Evolutionary conservation across 306 rosid species (phyloP), one percentile per base, ranked within the genome.

Genomic region (Trichosanthes truncata): DNA sequence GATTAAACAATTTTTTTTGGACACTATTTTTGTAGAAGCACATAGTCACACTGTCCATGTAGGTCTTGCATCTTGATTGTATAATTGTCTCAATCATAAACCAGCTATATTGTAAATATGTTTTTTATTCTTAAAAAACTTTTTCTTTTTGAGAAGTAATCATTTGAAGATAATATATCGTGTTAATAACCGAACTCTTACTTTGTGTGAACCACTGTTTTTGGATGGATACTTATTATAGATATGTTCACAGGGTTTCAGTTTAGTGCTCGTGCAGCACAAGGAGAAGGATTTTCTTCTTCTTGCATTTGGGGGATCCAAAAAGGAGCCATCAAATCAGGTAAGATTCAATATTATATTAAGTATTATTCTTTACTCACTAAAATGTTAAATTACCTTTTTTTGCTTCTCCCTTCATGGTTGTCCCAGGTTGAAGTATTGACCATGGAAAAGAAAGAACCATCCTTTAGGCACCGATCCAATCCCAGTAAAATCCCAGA

Each of bases 261-360:
- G 96, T 86, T 83, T 94, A 79, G 96, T 87, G 63, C 86, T 83
- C 35, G 91, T 89, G 83, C 97, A 88, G 81, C 94, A 88, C 84
- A 92, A 94, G 84, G 97, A 94, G 76, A 94, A 90, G 77, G 94
- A 94, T 84, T 94, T 89, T 87, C 97, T 94, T 87, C 97, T 94
- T 74, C 92, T 94, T 80, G 97, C 97, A 69, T 94, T 94, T 87
- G 97, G 98, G 81, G 97, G 98, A 82, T 89, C 87, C 85, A 94
- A 87, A 82, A 94, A 92, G 83, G 98, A 94, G 79, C 85, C 94
- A 56, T 89, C 97, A 81, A 92, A 94, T 87, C 96, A 92, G 98
- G 98, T 94, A 20, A 15, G 18, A 33, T 20, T 51, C 15, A 10
- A 18, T 74, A 29, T 52, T 33, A 33, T 74, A 49, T 9, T 9